Conservation (phyloP, 208 protist genomes). For the Trypanosoma congolense region DNA sequence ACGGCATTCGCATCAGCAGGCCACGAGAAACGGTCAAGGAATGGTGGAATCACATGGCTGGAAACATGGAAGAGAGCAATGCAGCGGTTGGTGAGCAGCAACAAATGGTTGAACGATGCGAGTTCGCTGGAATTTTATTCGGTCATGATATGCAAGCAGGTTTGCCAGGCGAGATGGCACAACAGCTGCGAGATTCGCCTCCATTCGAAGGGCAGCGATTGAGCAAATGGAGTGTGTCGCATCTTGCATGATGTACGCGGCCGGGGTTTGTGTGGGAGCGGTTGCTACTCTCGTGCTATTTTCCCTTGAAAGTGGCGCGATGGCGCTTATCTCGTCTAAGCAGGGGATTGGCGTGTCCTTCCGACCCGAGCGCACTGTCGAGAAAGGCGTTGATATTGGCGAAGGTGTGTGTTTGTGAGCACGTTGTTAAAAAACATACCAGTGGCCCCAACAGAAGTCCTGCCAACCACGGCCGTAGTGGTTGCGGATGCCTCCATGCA, state of each 20-base stretch:
- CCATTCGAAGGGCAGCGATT: neutral
- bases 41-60: neutral
- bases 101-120: neutral
- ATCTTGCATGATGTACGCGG: neutral
- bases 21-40: neutral
- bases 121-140: constrained; percentile 3
- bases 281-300: neutral
- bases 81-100: neutral
- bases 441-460: neutral
- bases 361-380: neutral
- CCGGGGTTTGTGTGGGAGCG: neutral
- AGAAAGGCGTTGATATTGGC: neutral
- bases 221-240: neutral
- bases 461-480: neutral
- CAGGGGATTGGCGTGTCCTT: neutral
- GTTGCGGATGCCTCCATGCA: neutral
- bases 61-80: neutral
- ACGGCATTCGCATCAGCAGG: neutral
- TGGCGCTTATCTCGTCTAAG: neutral
- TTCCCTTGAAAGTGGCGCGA: neutral
- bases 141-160: neutral
- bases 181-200: neutral
- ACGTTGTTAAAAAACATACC: neutral
- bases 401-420: neutral
- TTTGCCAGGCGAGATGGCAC: neutral